Percentiles rank a stretch among this genome's conserved stretches.
phyloP scores from a whole-genome alignment of 2,329 filamentous ascomycete species.

The Ceratocystis destructans region DNA sequence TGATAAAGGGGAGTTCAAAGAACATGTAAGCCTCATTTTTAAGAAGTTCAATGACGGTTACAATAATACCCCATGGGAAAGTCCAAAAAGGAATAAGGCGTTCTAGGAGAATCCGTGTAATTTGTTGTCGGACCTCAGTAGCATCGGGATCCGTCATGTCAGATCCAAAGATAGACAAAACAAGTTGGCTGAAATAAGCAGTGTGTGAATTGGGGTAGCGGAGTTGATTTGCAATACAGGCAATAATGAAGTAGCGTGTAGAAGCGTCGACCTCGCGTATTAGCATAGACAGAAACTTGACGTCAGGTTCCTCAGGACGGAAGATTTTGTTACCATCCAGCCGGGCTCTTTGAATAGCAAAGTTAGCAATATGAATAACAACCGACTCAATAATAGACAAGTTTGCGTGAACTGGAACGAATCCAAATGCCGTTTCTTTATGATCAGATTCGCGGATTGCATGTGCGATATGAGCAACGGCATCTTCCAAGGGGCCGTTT shows the following conservation, averaged over 20 bases:
- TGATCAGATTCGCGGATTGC: constrained; percentile 47
- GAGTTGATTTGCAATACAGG: constrained; percentile 79
- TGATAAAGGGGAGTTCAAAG: constrained; percentile 86
- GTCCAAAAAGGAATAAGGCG: constrained; percentile 77
- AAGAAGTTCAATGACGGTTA: constrained; percentile 74
- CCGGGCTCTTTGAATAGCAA: constrained; percentile 48
- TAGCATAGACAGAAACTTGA: constrained; percentile 60
- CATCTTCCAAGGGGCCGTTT: constrained; percentile 53
- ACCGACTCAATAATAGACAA: constrained; percentile 62
- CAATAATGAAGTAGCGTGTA: constrained; percentile 70
- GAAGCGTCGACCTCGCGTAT: constrained; percentile 62
- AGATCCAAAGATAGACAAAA: constrained; percentile 72
- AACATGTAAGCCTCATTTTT: constrained; percentile 82
- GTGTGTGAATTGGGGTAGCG: constrained; percentile 82
- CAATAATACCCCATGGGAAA: constrained; percentile 88
- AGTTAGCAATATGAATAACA: constrained; percentile 66
- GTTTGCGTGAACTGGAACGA: constrained; percentile 55
- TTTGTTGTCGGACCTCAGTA: constrained; percentile 73
- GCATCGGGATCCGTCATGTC: constrained; percentile 63
- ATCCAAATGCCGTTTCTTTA: constrained; percentile 47
- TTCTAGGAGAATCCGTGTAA: constrained; percentile 78
- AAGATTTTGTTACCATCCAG: constrained; percentile 47
- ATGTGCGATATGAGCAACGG: constrained; percentile 62
- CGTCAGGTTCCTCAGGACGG: constrained; percentile 36
- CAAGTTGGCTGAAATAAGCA: constrained; percentile 76